A percentile compares a stretch with the other conserved stretches of the same genome.
These are phyloP conservation scores for Podosphaera fusca DNA, from an alignment of 2,329 filamentous ascomycete species.

Conservation along the genomic window DNA sequence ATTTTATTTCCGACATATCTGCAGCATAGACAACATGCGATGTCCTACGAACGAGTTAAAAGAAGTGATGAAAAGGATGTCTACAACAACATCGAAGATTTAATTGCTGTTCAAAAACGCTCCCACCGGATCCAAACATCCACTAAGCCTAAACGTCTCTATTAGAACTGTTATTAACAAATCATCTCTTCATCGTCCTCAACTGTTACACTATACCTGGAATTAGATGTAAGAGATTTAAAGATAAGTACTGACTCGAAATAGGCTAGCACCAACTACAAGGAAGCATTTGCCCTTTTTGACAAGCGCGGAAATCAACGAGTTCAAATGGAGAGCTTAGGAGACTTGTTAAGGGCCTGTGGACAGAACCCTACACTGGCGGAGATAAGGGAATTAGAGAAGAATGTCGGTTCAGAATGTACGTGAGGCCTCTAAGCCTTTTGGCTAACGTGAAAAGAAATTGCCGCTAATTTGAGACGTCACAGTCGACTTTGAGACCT, in stretches of 20 bases:
- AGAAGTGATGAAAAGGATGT: too few species aligned
- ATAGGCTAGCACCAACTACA: constrained; percentile 88
- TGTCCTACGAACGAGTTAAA: too few species aligned
- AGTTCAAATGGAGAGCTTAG: constrained; percentile 64
- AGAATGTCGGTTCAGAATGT: constrained; percentile 79
- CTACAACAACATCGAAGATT: too few species aligned
- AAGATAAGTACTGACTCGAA: constrained; percentile 13
- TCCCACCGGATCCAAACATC: too few species aligned
- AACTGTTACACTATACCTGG: neutral
- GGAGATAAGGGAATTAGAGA: constrained; percentile 83
- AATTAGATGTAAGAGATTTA: neutral
- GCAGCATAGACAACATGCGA: too few species aligned
- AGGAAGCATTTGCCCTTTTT: constrained; percentile 98
- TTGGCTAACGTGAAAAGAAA: neutral
- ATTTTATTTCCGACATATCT: too few species aligned
- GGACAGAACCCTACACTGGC: constrained; percentile 91
- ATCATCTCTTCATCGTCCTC: neutral
- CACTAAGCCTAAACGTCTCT: too few species aligned
- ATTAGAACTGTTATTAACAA: neutral
- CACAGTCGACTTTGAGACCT: constrained; percentile 90
- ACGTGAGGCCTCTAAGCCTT: constrained; percentile 21
- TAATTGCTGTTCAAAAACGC: too few species aligned
- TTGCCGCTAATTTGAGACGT: neutral
- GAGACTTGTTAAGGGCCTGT: constrained; percentile 85
- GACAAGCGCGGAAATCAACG: constrained; percentile 97